phyloP scores from a whole-genome alignment of 495 filamentous ascomycete species.

The Neurospora intermedia region DNA sequence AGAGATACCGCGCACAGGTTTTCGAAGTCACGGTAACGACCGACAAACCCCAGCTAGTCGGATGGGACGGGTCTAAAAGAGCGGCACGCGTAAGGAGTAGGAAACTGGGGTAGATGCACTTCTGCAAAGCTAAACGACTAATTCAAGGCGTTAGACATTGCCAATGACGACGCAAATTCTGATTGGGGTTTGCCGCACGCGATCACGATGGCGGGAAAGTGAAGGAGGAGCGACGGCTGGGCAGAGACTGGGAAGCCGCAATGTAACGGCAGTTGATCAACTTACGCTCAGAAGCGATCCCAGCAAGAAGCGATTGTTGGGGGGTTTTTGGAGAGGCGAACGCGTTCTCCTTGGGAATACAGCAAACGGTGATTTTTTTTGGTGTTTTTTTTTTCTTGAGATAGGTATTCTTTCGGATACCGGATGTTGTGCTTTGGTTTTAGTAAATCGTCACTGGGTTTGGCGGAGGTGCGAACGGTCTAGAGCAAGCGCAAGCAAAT shows the following conservation, averaged over 20 bases:
- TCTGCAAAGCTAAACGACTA: slow-evolving; percentile 8
- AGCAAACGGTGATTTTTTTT: slow-evolving; percentile 1
- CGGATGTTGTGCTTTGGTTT: slow-evolving; percentile 12
- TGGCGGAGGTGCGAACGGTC: slow-evolving; percentile 10
- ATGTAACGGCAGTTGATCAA: neutral
- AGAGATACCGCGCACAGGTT: slow-evolving; percentile 24
- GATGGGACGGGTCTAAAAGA: slow-evolving; percentile 3
- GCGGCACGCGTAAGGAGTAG: slow-evolving; percentile 8
- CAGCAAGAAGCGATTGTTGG: slow-evolving; percentile 17
- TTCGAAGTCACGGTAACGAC: slow-evolving; percentile 19
- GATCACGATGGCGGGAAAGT: neutral
- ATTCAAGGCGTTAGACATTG: neutral
- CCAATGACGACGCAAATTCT: neutral
- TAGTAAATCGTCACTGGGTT: slow-evolving; percentile 17
- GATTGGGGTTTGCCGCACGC: neutral
- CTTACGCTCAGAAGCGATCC: slow-evolving; percentile 25
- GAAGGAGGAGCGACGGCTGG: neutral
- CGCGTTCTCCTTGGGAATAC: neutral
- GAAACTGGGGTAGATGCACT: slow-evolving; percentile 20
- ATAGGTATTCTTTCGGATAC: slow-evolving; percentile 6
- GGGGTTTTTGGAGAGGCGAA: neutral
- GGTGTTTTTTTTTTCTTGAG: neutral
- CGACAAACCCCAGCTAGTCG: slow-evolving; percentile 16
- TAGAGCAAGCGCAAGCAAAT: slow-evolving; percentile 10
- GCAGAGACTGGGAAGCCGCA: neutral